Conservation (phyloP, 2,329 filamentous ascomycete species). For the Pseudogymnoascus sp. region DNA sequence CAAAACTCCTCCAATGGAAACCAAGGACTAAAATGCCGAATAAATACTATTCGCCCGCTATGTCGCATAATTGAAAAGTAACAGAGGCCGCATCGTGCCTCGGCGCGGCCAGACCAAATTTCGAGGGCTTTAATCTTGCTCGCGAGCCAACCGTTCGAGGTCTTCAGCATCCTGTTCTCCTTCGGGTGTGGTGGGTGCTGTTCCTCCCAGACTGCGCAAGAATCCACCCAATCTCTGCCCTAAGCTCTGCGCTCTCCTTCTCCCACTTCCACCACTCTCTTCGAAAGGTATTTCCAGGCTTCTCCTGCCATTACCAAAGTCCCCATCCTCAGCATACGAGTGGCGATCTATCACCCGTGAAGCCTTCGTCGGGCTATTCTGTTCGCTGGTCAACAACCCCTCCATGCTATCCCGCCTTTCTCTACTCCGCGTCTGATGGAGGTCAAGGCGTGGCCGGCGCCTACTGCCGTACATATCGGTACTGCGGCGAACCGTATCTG, state of each 20-base stretch:
- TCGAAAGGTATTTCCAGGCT: background rate
- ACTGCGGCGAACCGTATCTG: slow-evolving; percentile 55
- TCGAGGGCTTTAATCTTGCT: background rate
- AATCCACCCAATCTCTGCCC: slow-evolving; percentile 1
- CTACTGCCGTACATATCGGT: slow-evolving; percentile 28
- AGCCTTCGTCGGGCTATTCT: background rate
- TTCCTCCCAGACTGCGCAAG: background rate
- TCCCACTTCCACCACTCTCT: background rate
- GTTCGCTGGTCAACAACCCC: background rate
- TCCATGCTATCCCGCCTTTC: background rate
- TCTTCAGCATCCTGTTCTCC: background rate
- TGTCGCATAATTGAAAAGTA: slow-evolving; percentile 1
- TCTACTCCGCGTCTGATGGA: background rate
- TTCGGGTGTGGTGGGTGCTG: background rate
- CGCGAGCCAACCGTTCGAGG: background rate
- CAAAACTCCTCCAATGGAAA: background rate
- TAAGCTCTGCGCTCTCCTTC: slow-evolving; percentile 1
- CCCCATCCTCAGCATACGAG: background rate
- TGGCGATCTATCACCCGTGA: background rate
- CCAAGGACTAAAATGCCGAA: background rate
- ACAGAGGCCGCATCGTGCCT: background rate
- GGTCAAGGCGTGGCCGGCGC: slow-evolving; percentile 13
- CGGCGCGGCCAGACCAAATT: background rate
- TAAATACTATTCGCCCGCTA: slow-evolving; percentile 3
- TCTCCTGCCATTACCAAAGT: background rate